Base-by-base conservation (phyloP, 129 eudicot species). In the Tanacetum coccineum region DNA sequence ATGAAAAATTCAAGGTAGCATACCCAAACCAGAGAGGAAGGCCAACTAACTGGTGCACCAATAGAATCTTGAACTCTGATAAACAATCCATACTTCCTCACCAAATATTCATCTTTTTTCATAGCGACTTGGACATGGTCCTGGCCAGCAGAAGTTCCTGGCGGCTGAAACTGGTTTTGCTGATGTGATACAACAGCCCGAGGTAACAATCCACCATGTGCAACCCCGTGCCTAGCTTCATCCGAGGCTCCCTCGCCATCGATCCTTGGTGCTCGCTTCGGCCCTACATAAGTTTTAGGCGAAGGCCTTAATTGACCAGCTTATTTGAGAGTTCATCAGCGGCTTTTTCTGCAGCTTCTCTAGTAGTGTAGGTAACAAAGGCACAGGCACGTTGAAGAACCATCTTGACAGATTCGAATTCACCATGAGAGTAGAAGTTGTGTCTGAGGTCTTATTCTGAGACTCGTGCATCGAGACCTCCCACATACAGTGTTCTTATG, bases 221-320 rank as follows among this genome's bases (percentile, higher is more conserved):
- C 79, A 76, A 84, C 84, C 3, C 83, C 87, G 61, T 88, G 96
- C 8, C 66, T 36, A 26, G 47, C 45, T 6, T 36, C 66, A 60
- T 82, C 96, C 0, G 91, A 58, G 13, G 26, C 68, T 61, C 6
- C 80, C 2, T 86, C 98, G 0, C 80, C 67, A n/a, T 92, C 96
- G 0, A 70, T 81, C 32, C 68, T 93, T 3, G 87, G 95, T 44
- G 78, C 86, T 77, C 89, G 99, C 95, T 96, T 67, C 86, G 73
- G 51, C 99, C 99, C 99, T 96, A 93, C 81, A 89, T 86, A 1
- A 93, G 91, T 78, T 93, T 93, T 72, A 93, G 66, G 72, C 99
- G 75, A 68, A 88, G 78, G 9, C 96, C 96, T 67, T 82, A 84
- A 13, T 89, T 78, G 42, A 89, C 99, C 7, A 93, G 87, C 61